Evolutionary conservation across 225 moss, liverwort and hornwort species (phyloP), one percentile per base, ranked within the genome.

Genomic region (Polytrichum formosum): DNA sequence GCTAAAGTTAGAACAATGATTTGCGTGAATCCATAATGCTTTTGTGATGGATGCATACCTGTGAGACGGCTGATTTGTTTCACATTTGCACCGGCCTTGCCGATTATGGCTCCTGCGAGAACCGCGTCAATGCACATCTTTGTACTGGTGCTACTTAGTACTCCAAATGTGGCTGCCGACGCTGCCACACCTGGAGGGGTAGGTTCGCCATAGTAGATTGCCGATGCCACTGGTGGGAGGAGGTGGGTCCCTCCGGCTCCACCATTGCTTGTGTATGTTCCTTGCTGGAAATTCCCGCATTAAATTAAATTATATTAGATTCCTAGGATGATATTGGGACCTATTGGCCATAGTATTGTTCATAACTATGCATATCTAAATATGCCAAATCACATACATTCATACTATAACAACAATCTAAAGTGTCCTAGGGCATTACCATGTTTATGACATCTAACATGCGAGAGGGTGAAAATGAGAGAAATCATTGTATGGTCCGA

Each of bases 41-140:
- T 56, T 3, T 16, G 10, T 46, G 4, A 46, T 4, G 0, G 46
- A 46, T 13, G 13, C 46, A 81, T 78, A 76, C 95, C 95, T 65
- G 95, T 96, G 29, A 93, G 77, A 30, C 95, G 91, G 75, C 93
- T 96, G 58, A 96, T 96, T 74, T 93, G 95, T 78, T 96, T 96
- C 25, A 96, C 95, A 74, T 96, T 96, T 26, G 95, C 87, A 18
- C 95, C 95, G 8, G 95, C 92, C 67, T 96, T 96, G 70, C 95
- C 95, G 20, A 96, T 96, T 26, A 96, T 88, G 6, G 95, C 95
- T 28, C 95, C 95, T 21, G 95, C 95, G 25, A 84, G 87, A 56
- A 91, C 90, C 0, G 95, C 95, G 63, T 96, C 95, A 37, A 96
- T 96, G 79, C 93, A 91, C 77, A 96, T 93, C 87, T 96, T 93